Evolutionary conservation across 2,329 filamentous ascomycete genomes (phyloP), one percentile per base, ranked within the genome.

Genomic region (Talaromyces sp.): DNA sequence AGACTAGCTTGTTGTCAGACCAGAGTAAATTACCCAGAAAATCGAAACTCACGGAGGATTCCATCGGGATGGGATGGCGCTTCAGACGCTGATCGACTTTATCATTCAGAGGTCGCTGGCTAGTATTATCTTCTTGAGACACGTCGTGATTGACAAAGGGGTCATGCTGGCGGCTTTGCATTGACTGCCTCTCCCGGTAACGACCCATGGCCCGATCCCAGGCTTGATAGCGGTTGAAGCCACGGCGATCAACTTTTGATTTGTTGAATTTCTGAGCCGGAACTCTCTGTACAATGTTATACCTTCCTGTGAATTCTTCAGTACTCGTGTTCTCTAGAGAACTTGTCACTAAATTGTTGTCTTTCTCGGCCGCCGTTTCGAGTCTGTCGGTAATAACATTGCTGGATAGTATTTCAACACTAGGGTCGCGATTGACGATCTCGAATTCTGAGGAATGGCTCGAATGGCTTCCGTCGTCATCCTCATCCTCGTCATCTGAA

Each of bases 161-260:
- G 25, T 36, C 47, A 9, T 36, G n/a, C 15, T 61, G n/a, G 44
- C 19, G 27, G 42, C 47, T 44, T 30, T 17, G 30, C 15, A 36
- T 52, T 49, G 57, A 51, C n/a, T 53, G 47, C 30, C 66, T 66
- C 42, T 73, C 71, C 57, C 73, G 74, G 65, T 77, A 78, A 57
- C 74, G 70, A 64, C 73, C 72, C 63, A 76, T 70, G 25, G 77
- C 77, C 62, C 77, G 76, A 60, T 80, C 76, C 78, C 78, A 80
- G 53, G 77, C 76, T 66, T 78, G 73, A 63, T 79, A 80, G 65
- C 78, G 74, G 67, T 73, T 79, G 59, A 78, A 80, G 36, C 77
- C 77, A 59, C 78, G 74, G 55, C 76, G 76, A 60, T 78, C 74
- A 67, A 75, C 67, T 56, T 71, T 72, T 36, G 70, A 68, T 55